Evolutionary conservation across 228 moss, liverwort and hornwort species (phyloP), one percentile per base, ranked within the genome.

Genomic region (Sphagnum magellanicum): DNA sequence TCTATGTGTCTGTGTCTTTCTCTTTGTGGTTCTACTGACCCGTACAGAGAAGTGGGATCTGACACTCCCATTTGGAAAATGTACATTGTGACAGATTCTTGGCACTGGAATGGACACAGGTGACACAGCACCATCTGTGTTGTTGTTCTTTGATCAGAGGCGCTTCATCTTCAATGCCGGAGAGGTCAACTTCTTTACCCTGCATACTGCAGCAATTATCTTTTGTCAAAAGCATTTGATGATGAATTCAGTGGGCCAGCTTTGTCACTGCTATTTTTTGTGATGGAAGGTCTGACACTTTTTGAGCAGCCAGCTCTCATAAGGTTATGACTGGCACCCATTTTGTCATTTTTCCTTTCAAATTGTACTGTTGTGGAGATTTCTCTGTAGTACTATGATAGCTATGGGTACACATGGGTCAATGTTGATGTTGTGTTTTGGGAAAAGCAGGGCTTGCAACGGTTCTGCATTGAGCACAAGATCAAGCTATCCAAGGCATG

Each of bases 401-500:
- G 17, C 48, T 17, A 55, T 55, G 12, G 55, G 12, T 55, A 12
- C 55, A 1, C 55, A 55, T 55, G 8, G 55, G 55, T 55, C 2
- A 1, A 55, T 8, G 9, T 12, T 55, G 9, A 8, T 4, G 3
- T 55, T 55, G 12, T 55, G 8, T 55, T 8, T 12, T 8, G 1
- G 55, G 55, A 12, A 12, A 55, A 55, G 55, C 84, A 96, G 97
- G 98, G 98, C 17, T 83, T 98, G 74, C 98, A 98, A 71, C 91
- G 98, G 50, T 98, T 94, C 73, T 98, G 98, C 75, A 88, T 98
- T 69, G 98, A 98, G 83, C 92, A 98, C 79, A 98, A 94, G 81
- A 88, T 98, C 74, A 98, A 92, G 78, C 79, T 98, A 80, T 98
- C 98, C 79, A 98, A 98, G 96, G 96, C 85, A 90, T 85, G 94